Evolutionary conservation across 225 moss, liverwort and hornwort genomes (phyloP), one percentile per base, ranked within the genome.

Genomic region (Pleurozium schreberi): DNA sequence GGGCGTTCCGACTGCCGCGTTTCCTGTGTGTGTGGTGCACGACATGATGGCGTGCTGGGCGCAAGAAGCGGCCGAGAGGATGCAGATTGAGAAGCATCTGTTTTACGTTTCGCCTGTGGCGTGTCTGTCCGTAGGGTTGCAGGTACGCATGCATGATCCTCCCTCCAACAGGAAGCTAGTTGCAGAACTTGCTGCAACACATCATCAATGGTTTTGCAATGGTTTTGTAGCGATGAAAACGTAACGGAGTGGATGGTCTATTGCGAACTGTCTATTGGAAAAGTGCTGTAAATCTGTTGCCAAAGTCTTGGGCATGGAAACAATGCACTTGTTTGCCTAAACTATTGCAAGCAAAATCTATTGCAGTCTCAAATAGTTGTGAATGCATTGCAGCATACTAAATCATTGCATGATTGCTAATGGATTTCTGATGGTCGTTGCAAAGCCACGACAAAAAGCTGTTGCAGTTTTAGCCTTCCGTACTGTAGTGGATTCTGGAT

Each of bases 1-100:
- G 40, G 89, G 88, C 38, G 91, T 93, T 42, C 53, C 89, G 26
- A 65, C 88, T 40, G 85, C 90, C 27, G 59, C 84, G 26, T 80
- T 84, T 82, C 90, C 90, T 31, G 80, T 89, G 17, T 90, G 89
- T 81, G 87, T 93, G 59, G 43, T 93, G 90, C 91, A 92, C 60
- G 92, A 92, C 82, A 82, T 71, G 78, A 12, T 91, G 58, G 63
- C 82, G 38, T 69, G 88, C 82, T 92, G 92, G 91, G 78, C 86
- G 25, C 90, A 91, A 47, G 84, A 87, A 86, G 90, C 90, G 34
- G 91, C 92, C 7, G 92, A 89, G 74, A 71, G 36, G 75, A 66
- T 91, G 60, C 86, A 81, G 40, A 86, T 93, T 68, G 91, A 88
- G 86, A 92, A 90, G 45, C 93, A 91, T 65, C 19, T 92, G 64